Evolutionary conservation across 495 filamentous ascomycete genomes (phyloP).

Genomic region (Aspergillus affinis): DNA sequence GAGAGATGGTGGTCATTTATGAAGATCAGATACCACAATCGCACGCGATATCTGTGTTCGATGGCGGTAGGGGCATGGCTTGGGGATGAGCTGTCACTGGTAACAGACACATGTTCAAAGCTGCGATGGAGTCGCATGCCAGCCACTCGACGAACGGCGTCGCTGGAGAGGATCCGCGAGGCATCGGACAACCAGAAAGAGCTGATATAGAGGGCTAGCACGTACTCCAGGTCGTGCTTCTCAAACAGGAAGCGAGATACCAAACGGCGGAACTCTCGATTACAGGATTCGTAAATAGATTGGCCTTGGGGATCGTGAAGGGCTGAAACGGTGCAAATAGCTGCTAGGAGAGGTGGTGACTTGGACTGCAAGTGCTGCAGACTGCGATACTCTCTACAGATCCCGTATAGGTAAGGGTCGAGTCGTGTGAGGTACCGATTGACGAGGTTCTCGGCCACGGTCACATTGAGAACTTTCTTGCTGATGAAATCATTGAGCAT

Average conservation of each 20-base stretch:
- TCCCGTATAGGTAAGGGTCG: conserved; percentile 45
- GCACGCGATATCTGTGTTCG: conserved; percentile 28
- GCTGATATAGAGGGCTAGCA: conserved; percentile 42
- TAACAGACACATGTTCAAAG: conserved; percentile 16
- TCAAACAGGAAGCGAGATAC: conserved; percentile 42
- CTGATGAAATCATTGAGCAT: conserved; percentile 37
- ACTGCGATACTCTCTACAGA: conserved; percentile 34
- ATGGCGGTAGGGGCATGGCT: background rate
- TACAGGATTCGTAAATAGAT: conserved; percentile 38
- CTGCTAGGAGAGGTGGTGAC: conserved; percentile 38
- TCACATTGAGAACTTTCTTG: conserved; percentile 31
- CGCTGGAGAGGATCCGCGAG: conserved; percentile 41
- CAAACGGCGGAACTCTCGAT: conserved; percentile 40
- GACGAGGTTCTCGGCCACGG: conserved; percentile 35
- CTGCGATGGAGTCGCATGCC: conserved; percentile 42
- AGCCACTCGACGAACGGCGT: conserved; percentile 44
- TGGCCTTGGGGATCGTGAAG: conserved; percentile 38
- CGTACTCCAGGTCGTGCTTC: conserved; percentile 38
- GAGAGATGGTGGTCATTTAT: conserved; percentile 48
- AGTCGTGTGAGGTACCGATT: conserved; percentile 40
- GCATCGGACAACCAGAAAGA: conserved; percentile 47
- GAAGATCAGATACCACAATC: conserved; percentile 45
- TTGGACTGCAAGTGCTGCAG: conserved; percentile 30
- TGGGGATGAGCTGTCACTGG: background rate
- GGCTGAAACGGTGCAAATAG: conserved; percentile 44